phyloP scores from a whole-genome alignment of 495 filamentous ascomycete genomes.

The Podospora pseudopauciseta region DNA sequence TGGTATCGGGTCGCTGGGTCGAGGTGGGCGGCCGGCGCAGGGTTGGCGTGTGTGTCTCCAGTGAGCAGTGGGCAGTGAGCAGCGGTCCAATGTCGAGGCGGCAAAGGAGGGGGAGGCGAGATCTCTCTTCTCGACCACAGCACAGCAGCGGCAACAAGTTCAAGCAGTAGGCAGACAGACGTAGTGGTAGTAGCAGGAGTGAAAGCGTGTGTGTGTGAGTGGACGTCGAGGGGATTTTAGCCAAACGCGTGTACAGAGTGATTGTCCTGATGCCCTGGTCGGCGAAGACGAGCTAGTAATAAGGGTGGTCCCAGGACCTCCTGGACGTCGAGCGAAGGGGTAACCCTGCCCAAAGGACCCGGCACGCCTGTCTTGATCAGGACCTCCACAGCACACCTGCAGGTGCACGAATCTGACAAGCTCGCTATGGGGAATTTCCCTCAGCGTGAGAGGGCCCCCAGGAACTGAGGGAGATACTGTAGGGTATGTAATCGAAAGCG shows the following conservation, averaged over 20 bases:
- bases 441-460: not conserved
- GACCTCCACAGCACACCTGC: conserved; percentile 13
- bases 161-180: not conserved
- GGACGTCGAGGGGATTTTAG: conserved; percentile 30
- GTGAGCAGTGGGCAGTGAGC: not conserved
- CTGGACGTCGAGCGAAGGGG: conserved; percentile 20
- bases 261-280: conserved; percentile 8
- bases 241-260: conserved; percentile 15
- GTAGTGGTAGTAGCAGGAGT: not conserved
- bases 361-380: conserved; percentile 17
- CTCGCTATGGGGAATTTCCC: conserved; percentile 2
- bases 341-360: conserved; percentile 24
- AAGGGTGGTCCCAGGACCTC: conserved; percentile 18
- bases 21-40: not conserved
- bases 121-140: not conserved
- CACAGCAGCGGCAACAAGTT: not conserved
- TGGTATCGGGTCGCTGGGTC: not conserved
- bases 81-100: not conserved
- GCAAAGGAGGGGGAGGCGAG: not conserved
- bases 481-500: not conserved
- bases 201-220: conserved; percentile 8
- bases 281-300: conserved; percentile 18
- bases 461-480: not conserved
- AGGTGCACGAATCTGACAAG: conserved; percentile 8
- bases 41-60: not conserved